Base-by-base conservation (phyloP, 352 stramenopile species). In the Pythium oligandrum region DNA sequence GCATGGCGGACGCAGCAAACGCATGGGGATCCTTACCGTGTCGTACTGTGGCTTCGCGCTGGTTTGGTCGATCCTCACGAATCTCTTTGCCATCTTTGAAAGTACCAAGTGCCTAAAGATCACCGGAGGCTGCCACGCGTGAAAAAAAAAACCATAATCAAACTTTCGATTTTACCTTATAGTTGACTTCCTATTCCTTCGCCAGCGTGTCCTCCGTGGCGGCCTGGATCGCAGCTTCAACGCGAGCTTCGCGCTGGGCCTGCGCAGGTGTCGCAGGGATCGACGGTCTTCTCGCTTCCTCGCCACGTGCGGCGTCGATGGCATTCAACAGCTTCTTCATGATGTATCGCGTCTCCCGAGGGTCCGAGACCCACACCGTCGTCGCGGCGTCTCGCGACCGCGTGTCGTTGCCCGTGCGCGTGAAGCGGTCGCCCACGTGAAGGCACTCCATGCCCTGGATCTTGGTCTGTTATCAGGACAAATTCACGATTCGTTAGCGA, bases 301-400 rank as follows among this genome's bases (percentile, higher is more conserved):
- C 60, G 36, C 66, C 54, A 17, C 66, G 71, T 40, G 53, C 67
- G 4, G 49, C 35, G 42, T 90, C 77, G 53, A 90, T 83, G 0
- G 61, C 72, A 42, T 75, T 65, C 44, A 99, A 62, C 57, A 99
- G 79, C 45, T 83, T 85, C 53, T 96, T 96, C 56, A 99, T 86
- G 62, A 98, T 90, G 56, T 97, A 95, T 9, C 85, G 92, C 4
- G 96, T 99, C 61, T 99, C 96, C 33, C 90, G 76, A 11, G 96
- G 96, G 62, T 91, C 86, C 2, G 90, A 98, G 51, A 98, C 94
- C 95, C 96, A 98, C 48, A 98, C 89, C 33, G 91, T 98, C 30
- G 93, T 96, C 26, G 88, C 90, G 4, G 90, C 83, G 46, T 90
- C 88, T 42, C 96, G 74, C 9, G 94, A 96, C 4, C 92, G 89